phyloP scores from a whole-genome alignment of 345 rosid genomes.

The Punica granatum region DNA sequence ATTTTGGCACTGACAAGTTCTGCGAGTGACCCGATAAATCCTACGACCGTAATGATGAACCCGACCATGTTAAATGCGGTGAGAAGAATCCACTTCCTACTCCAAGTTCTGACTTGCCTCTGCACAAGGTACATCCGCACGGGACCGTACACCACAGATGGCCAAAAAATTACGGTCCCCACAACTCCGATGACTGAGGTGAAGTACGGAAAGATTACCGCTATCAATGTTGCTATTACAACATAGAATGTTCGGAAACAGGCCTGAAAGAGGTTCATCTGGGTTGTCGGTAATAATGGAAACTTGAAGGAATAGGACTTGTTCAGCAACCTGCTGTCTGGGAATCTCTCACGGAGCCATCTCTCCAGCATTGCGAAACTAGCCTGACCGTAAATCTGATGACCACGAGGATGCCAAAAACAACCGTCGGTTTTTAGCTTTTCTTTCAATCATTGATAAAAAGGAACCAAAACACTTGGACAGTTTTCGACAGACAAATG shows the following conservation, averaged over 20 bases:
- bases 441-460: too few species aligned
- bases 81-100: constrained; percentile 6
- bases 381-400: constrained; percentile 8
- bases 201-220: constrained; percentile 17
- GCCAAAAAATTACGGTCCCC: constrained; percentile 15
- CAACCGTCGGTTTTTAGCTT: too few species aligned
- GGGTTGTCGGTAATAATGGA: constrained; percentile 1
- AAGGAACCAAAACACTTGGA: too few species aligned
- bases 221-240: neutral
- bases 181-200: constrained; percentile 12
- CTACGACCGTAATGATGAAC: neutral
- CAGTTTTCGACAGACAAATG: too few species aligned
- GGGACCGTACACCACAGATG: constrained; percentile 11
- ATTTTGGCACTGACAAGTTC: neutral
- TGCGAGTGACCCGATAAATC: neutral
- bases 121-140: constrained; percentile 12
- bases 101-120: neutral
- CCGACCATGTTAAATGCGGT: constrained; percentile 10
- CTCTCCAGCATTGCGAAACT: constrained; percentile 8
- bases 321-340: constrained; percentile 5
- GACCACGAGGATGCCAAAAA: too few species aligned
- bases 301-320: neutral
- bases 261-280: constrained; percentile 2
- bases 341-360: constrained; percentile 5
- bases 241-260: constrained; percentile 9